Base-by-base conservation (phyloP, 352 stramenopile species). In the Plasmopara halstedii region DNA sequence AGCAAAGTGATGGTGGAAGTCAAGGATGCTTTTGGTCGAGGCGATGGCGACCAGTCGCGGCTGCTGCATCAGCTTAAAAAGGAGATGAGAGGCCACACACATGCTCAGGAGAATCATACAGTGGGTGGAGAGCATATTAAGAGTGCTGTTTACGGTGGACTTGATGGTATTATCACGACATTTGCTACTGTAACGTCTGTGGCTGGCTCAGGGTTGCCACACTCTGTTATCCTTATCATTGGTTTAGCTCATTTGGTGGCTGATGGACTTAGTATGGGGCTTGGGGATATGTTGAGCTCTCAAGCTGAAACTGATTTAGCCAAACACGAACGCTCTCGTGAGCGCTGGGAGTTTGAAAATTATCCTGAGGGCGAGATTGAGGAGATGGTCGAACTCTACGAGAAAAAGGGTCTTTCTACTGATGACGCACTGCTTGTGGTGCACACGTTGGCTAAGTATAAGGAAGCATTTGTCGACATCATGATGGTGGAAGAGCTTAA, bases 401-500 rank as follows among this genome's bases (percentile, higher is more conserved):
- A 94, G 57, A 74, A 83, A 50, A 80, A 88, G 51, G 93, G 94
- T 17, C 95, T 98, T 61, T 76, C 64, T 5, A 80, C 66, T 13
- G 76, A 96, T 5, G 93, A 98, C 75, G 92, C 94, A 5, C 73
- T 70, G 42, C 55, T 88, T 6, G 85, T 98, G 3, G 88, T 98
- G 41, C 68, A 85, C 46, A 98, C 88, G 23, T 85, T 98, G 67
- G 70, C 91, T 46, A 98, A 98, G 73, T 98, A 98, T 74, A 95
- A 96, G 52, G 84, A 98, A 42, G 95, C 96, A 22, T 98, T 98
- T 67, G 90, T 98, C 26, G 92, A 98, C 71, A 83, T 97, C 42
- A 98, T 98, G 94, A 98, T 98, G 90, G 67, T 93, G 17, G 88
- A 98, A 52, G 94, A 98, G 65, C 81, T 98, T 39, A 86, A 96